Evolutionary conservation across 2,329 filamentous ascomycete genomes (phyloP).

Genomic region (Plenodomus tracheiphilus): DNA sequence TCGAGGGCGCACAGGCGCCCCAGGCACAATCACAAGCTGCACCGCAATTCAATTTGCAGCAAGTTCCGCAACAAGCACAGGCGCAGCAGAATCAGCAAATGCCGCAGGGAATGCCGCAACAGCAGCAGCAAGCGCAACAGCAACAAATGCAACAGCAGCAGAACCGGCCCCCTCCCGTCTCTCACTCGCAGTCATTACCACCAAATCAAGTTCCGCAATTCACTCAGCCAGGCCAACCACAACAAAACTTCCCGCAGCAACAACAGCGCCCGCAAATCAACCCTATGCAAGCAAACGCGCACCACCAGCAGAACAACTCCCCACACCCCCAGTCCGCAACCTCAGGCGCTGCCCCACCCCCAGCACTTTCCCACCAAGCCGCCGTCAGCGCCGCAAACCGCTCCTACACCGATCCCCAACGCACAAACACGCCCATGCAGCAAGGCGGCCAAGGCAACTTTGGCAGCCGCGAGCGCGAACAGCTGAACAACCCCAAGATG

Average conservation of each 20-base stretch:
- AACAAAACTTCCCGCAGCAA: slow-evolving; percentile 34
- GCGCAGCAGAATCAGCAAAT: slow-evolving; percentile 13
- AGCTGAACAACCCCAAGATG: slow-evolving; percentile 65
- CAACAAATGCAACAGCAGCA: slow-evolving; percentile 14
- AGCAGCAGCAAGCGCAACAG: slow-evolving; percentile 13
- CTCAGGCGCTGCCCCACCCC: slow-evolving; percentile 33
- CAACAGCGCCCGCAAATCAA: slow-evolving; percentile 43
- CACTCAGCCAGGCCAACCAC: slow-evolving; percentile 32
- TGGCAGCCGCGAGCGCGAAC: slow-evolving; percentile 43
- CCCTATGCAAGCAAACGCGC: slow-evolving; percentile 40
- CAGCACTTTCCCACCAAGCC: slow-evolving; percentile 50
- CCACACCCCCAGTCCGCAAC: slow-evolving; percentile 44
- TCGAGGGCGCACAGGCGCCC: slow-evolving; percentile 35
- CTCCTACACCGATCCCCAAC: slow-evolving; percentile 42
- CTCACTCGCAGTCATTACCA: slow-evolving; percentile 34
- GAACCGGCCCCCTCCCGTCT: slow-evolving; percentile 31
- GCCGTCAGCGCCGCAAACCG: slow-evolving; percentile 49
- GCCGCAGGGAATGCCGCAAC: slow-evolving; percentile 23
- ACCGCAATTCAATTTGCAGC: slow-evolving; percentile 8
- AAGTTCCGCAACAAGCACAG: slow-evolving; percentile 3
- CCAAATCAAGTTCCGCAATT: slow-evolving; percentile 32
- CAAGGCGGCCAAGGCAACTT: slow-evolving; percentile 35
- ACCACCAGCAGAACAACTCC: slow-evolving; percentile 42
- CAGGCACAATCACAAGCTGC: slow-evolving; percentile 25
- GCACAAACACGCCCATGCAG: slow-evolving; percentile 41